Base-by-base conservation (phyloP, 305 asterid genomes). In the Rubia tinctorum region DNA sequence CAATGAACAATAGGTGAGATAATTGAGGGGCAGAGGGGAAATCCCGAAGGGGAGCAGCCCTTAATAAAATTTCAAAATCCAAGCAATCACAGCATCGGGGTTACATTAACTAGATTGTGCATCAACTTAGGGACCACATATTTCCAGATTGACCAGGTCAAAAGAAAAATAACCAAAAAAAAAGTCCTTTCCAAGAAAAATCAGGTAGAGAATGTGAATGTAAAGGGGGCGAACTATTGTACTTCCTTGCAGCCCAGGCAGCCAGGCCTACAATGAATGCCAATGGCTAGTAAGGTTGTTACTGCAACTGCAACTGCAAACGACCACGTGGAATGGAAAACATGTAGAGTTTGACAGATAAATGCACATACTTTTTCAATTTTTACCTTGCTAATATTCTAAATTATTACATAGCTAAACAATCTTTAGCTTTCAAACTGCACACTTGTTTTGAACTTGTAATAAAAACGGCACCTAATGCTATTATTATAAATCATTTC, bases 1-100 rank as follows among this genome's bases (percentile, higher is more conserved):
- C 69, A 82, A 75, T 42, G 69, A 72, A 81, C 40, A 77, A 42
- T 65, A 75, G 45, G 75, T 53, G 8, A 25, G 68, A 55, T 39
- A 60, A 12, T 62, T 30, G 64, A 1, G 37, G 37, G 15, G 5
- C 39, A 34, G 39, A 4, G 39, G 5, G 15, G 40, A 3, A 5
- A 3, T 51, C 14, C 5, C 18, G 25, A 30, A 61, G 9, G 43
- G 44, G 22, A 14, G 37, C 8, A 30, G 15, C 43, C 13, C 66
- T 4, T 44, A 47, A 51, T 27, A 70, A 60, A 63, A 6, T 49
- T 17, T 49, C 23, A 37, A 64, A 39, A 51, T 49, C 55, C 18
- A 49, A 49, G 55, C 56, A 49, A 49, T 49, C 7, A 6, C 59
- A 53, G 60, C 1, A 55, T 7, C 5, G 60, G 25, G 60, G n/a